These are phyloP conservation scores for Magnusiomyces ingens DNA, from an alignment of 1,139 yeast genomes.

Conservation along the genomic window DNA sequence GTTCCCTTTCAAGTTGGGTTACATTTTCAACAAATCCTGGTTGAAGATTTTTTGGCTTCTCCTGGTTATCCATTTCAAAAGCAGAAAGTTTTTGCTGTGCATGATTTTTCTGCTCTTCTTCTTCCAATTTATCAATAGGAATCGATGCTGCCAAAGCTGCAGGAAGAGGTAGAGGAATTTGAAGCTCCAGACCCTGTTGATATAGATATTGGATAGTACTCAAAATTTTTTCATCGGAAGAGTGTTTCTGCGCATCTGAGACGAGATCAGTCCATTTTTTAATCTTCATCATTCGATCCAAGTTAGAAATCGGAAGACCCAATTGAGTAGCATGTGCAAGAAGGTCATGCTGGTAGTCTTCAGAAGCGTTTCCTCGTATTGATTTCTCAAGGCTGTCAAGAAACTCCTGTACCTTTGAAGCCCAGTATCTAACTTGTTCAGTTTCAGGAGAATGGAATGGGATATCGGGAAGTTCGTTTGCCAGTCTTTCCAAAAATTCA, in stretches of 20 bases:
- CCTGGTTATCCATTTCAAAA: too few species aligned
- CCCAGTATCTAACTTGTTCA: slow-evolving; percentile 51
- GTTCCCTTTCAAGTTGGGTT: too few species aligned
- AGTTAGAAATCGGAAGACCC: not conserved
- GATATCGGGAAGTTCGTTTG: slow-evolving; percentile 44
- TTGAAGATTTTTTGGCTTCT: too few species aligned
- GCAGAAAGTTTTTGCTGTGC: too few species aligned
- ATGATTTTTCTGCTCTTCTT: too few species aligned
- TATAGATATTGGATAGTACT: not conserved
- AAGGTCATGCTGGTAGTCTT: slow-evolving; percentile 16
- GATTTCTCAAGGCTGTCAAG: slow-evolving; percentile 32
- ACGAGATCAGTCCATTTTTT: not conserved
- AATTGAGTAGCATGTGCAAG: not conserved
- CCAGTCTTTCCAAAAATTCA: slow-evolving; percentile 33
- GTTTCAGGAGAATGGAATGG: slow-evolving; percentile 53
- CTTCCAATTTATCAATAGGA: too few species aligned
- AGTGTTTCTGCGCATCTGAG: not conserved
- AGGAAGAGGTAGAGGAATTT: not conserved
- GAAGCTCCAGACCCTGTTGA: not conserved
- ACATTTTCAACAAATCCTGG: too few species aligned
- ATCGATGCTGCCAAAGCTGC: not conserved
- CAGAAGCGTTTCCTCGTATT: slow-evolving; percentile 35
- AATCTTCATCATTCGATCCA: not conserved
- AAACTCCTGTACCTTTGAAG: slow-evolving; percentile 48
- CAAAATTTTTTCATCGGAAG: not conserved